Evolutionary conservation across 2,329 filamentous ascomycete species (phyloP), one percentile per base, ranked within the genome.

Genomic region (Bipolaris bicolor): DNA sequence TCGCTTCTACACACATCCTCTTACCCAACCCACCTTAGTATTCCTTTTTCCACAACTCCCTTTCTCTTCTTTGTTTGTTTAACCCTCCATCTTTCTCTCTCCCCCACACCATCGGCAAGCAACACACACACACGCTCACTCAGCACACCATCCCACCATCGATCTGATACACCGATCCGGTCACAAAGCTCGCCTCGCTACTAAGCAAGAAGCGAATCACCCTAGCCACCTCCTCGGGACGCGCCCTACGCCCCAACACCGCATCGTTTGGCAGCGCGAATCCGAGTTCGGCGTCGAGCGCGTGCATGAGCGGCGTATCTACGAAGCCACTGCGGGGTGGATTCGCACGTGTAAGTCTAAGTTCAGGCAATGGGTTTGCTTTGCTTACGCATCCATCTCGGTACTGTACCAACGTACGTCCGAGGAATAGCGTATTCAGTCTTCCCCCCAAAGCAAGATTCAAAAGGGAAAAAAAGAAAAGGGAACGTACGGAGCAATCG

Each of bases 401-500:
- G 43, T 33, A 31, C 33, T 39, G 24, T 20, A 37, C 24, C 20
- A 20, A 7, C 24, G 24, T 26, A 7, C 24, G 9, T 29, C 29
- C 29, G 10, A 31, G 29, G 29, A 31, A 31, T 13, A 31, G 26
- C 3, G 26, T 29, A 29, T 1, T 3, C 3, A 3, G 5, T 7
- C 26, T 10, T 29, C 26, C 26, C 9, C 26, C 3, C 20, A 20
- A 20, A 20, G 20, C 20, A 20, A 20, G 20, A 20, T 20, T 20
- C 20, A 20, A 20, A 20, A 20, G 20, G 20, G 2, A 20, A 40
- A n/a, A 10, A n/a, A 40, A 4, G 2, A 33, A 4, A 26, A 26
- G 7, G 20, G 7, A 44, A 74, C 76, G 72, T 62, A 78, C 77
- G 77, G 79, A 18, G 76, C 77, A 62, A 81, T 70, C 29, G 74